A percentile compares a stretch with the other conserved stretches of the same genome.
Evolutionary conservation across 2,329 filamentous ascomycete genomes (phyloP).

Genomic region (Reticulascus tulasneorum): DNA sequence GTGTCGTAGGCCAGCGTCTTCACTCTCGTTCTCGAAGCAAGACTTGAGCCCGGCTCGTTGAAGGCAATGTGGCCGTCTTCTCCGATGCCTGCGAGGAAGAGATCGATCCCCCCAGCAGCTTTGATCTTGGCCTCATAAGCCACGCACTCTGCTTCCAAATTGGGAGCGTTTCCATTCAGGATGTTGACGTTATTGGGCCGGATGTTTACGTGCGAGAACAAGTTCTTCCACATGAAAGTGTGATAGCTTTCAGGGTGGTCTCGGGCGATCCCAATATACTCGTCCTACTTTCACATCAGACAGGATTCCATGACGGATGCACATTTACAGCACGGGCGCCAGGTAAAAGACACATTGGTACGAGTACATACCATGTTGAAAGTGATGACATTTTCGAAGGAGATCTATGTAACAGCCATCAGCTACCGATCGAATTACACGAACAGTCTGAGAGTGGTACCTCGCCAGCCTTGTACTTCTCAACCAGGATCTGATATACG

Average conservation of each 20-base stretch:
- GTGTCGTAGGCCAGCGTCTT: constrained; percentile 88
- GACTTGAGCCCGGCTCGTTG: constrained; percentile 80
- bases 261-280: constrained; percentile 79
- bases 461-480: constrained; percentile 63
- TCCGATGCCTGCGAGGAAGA: constrained; percentile 81
- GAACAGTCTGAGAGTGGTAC: constrained; percentile 26
- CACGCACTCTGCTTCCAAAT: constrained; percentile 72
- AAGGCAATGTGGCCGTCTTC: constrained; percentile 87
- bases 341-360: not conserved
- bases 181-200: constrained; percentile 80
- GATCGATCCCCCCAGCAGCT: constrained; percentile 71
- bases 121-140: constrained; percentile 77
- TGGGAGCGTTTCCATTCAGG: constrained; percentile 73
- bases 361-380: constrained; percentile 73
- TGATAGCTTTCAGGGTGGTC: constrained; percentile 86
- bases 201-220: constrained; percentile 83
- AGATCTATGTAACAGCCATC: constrained; percentile 49
- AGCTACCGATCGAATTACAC: not conserved
- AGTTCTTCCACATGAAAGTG: constrained; percentile 90
- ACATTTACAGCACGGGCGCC: not conserved
- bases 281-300: constrained; percentile 52
- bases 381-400: constrained; percentile 83
- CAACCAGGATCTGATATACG: constrained; percentile 73
- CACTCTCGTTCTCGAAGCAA: constrained; percentile 74
- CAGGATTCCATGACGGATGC: constrained; percentile 8